Evolutionary conservation across 2,329 filamentous ascomycete species (phyloP).

Genomic region (Emmonsia crescens): DNA sequence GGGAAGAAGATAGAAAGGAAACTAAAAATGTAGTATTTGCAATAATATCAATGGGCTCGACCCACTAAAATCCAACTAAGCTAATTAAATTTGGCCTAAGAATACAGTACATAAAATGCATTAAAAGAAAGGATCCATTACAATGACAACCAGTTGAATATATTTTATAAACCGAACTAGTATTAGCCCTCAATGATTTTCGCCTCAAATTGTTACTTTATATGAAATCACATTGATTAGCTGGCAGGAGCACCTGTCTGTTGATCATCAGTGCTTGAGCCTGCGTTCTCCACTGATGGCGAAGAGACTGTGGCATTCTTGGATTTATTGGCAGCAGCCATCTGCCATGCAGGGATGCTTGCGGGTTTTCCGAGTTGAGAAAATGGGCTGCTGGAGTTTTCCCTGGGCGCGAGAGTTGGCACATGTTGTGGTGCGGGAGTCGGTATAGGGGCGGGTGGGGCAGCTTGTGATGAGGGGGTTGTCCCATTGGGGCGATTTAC

Average conservation of each 20-base stretch:
- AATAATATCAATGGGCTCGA: neutral
- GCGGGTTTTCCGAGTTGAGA: constrained; percentile 43
- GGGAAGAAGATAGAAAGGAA: neutral
- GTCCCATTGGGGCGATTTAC: constrained; percentile 18
- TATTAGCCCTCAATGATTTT: constrained; percentile 13
- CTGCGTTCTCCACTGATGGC: constrained; percentile 15
- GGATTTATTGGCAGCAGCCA: constrained; percentile 52
- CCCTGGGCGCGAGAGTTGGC: constrained; percentile 21
- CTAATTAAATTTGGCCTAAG: neutral
- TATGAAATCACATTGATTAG: constrained; percentile 12
- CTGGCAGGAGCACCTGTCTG: constrained; percentile 22
- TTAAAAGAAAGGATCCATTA: neutral
- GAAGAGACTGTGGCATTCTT: constrained; percentile 25
- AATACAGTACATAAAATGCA: neutral
- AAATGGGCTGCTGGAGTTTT: constrained; percentile 37
- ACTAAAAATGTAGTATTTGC: neutral
- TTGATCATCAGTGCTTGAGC: constrained; percentile 17
- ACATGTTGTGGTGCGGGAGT: constrained; percentile 16
- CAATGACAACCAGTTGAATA: neutral
- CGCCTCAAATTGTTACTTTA: constrained; percentile 10
- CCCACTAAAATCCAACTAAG: neutral
- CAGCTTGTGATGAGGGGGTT: constrained; percentile 20
- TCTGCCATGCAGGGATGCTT: constrained; percentile 70
- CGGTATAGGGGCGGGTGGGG: constrained; percentile 18
- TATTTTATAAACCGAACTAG: neutral